Base-by-base conservation (phyloP, 345 rosid species). In the Toxicodendron radicans region DNA sequence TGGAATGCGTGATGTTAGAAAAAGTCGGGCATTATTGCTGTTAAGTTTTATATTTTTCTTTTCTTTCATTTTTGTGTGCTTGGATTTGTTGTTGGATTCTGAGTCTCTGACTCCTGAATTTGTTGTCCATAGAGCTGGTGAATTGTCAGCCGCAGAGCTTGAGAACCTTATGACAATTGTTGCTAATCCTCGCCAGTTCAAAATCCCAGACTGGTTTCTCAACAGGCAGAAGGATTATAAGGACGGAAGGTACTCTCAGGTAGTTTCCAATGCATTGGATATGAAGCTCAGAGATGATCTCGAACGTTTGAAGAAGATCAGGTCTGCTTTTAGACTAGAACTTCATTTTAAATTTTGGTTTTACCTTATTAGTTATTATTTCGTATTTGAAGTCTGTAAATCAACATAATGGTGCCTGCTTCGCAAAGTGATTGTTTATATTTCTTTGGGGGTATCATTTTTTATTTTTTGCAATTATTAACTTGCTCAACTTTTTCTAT, bases 261-360 rank as follows among this genome's bases (percentile, higher is more conserved):
- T 81, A 58, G 84, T 81, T 27, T 81, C 84, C 59, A 81, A 77
- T 74, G 84, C 84, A 1, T 43, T 77, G 79, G 84, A 81, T 70
- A 81, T 81, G 84, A 81, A 81, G 76, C 73, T 81, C 41, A 81
- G 84, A 57, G 84, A 81, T 61, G 84, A 77, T 62, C 81, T 81
- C 62, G 84, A 81, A 72, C 73, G 84, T 18, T 49, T 81, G 71
- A 81, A 81, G 76, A 81, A 81, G 76, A 81, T 81, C 71, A 77
- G 84, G 80, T 81, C 53, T 17, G 60, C 16, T 73, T 76, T 62
- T 61, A 9, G 52, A 51, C n/a, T 41, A 49, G 49, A 2, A 62
- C 21, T 2, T 11, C 17, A n/a, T 6, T 9, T 21, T 57, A 1
- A 57, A 1, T 18, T 56, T 18, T 56, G 21, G 59, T 6, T 23